Evolutionary conservation across 2,329 filamentous ascomycete species (phyloP).

Genomic region (Aspergillus versicolor): DNA sequence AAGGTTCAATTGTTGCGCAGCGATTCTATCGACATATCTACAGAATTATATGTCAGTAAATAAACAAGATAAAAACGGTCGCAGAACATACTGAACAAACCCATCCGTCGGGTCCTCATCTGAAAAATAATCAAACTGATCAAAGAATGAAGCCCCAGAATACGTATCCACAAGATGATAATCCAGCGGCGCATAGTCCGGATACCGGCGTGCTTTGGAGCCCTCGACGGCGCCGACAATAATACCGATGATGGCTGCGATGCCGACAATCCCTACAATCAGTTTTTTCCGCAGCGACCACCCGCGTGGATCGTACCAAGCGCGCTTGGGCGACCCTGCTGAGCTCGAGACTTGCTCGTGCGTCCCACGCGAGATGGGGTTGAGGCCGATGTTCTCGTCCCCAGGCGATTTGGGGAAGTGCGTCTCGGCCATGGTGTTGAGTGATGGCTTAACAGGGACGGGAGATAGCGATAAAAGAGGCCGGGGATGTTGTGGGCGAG

Average conservation of each 20-base stretch:
- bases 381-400: too few species aligned
- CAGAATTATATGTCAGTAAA: neutral
- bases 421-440: neutral
- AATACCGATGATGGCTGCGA: conserved; percentile 48
- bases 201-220: conserved; percentile 40
- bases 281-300: conserved; percentile 58
- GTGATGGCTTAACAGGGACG: neutral
- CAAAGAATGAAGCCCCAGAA: conserved; percentile 43
- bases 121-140: conserved; percentile 48
- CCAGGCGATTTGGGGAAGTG: neutral
- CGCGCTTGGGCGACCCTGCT: neutral
- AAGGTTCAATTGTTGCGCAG: conserved; percentile 51
- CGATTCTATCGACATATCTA: conserved; percentile 42
- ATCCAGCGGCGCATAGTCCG: conserved; percentile 42
- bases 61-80: too few species aligned
- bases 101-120: conserved; percentile 46
- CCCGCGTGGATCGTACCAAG: conserved; percentile 49
- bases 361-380: neutral
- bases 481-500: neutral
- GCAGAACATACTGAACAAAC: conserved; percentile 46
- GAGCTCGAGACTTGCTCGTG: conserved; percentile 9
- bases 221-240: conserved; percentile 47
- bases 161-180: conserved; percentile 46
- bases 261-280: conserved; percentile 38
- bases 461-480: neutral